A percentile compares a stretch with the other conserved stretches of the same genome.
phyloP scores from a whole-genome alignment of 768 basidiomycete species.

The Suillus clintonianus region DNA sequence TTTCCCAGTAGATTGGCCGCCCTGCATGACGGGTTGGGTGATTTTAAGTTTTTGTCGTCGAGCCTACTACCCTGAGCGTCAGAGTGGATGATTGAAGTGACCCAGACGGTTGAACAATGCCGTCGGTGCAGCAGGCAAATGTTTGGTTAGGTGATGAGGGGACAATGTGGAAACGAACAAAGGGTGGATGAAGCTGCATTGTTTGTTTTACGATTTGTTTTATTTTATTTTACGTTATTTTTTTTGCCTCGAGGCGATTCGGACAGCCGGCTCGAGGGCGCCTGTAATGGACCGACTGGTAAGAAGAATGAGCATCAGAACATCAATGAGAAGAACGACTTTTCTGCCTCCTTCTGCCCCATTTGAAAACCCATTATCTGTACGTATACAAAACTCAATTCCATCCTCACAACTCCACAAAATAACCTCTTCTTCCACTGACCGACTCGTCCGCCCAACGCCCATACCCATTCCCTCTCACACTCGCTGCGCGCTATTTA shows the following conservation, averaged over 20 bases:
- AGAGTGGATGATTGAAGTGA: not conserved
- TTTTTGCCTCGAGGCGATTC: constrained; percentile 28
- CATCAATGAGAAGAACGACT: constrained; percentile 4
- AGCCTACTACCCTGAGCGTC: not conserved
- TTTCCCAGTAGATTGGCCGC: constrained; percentile 1
- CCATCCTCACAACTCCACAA: not conserved
- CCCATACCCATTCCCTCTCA: not conserved
- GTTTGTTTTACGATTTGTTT: constrained; percentile 7
- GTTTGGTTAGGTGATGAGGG: too few relatives aligned
- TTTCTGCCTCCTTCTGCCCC: constrained; percentile 12
- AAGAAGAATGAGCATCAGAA: constrained; percentile 6
- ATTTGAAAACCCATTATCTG: constrained; percentile 27
- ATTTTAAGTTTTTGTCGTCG: constrained; percentile 13
- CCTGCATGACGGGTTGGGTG: constrained; percentile 7
- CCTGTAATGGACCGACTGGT: not conserved
- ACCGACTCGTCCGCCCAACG: constrained; percentile 18
- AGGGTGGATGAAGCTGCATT: constrained; percentile 1
- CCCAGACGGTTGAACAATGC: not conserved
- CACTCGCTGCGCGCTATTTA: constrained; percentile 17
- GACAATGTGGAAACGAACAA: constrained; percentile 5
- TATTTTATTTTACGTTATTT: constrained; percentile 14
- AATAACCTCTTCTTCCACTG: constrained; percentile 1
- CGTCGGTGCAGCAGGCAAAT: not conserved
- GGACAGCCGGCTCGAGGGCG: not conserved
- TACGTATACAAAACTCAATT: constrained; percentile 24